Evolutionary conservation across 2,329 filamentous ascomycete genomes (phyloP).

Genomic region (Colletotrichum nymphaeae): DNA sequence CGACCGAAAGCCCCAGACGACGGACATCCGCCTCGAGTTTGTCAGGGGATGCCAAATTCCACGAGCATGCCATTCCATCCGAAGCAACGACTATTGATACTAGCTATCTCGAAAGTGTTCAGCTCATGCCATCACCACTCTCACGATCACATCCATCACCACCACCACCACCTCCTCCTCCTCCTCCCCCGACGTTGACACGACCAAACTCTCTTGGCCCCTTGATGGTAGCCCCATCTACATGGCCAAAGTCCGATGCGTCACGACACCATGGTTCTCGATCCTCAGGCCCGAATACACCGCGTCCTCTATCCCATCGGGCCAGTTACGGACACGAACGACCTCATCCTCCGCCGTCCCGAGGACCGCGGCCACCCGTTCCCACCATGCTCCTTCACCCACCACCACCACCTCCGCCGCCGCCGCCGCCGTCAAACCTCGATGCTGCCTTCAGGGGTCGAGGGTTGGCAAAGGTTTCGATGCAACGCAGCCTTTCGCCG

Average conservation of each 20-base stretch:
- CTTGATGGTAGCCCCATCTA: not conserved
- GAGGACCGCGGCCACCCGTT: not conserved
- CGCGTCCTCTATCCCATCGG: not conserved
- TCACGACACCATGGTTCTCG: not conserved
- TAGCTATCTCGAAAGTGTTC: not conserved
- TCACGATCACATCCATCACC: not conserved
- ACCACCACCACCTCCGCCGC: constrained; percentile 7
- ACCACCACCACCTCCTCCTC: not conserved
- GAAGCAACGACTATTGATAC: constrained; percentile 9
- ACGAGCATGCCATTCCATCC: constrained; percentile 8
- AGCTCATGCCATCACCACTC: not conserved
- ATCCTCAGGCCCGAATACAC: not conserved
- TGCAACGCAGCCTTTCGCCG: not conserved
- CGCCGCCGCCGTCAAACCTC: not conserved
- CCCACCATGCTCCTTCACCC: not conserved
- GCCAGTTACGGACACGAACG: not conserved
- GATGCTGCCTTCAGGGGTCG: not conserved
- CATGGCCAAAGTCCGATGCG: not conserved
- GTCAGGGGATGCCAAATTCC: not conserved
- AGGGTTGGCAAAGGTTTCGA: not conserved
- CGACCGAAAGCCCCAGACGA: not conserved
- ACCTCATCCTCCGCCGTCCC: not conserved
- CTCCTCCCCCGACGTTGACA: not conserved
- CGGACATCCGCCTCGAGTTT: constrained; percentile 4
- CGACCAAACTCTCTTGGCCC: not conserved